Base-by-base conservation (phyloP, 2,329 filamentous ascomycete genomes). In the Moelleriella libera region DNA sequence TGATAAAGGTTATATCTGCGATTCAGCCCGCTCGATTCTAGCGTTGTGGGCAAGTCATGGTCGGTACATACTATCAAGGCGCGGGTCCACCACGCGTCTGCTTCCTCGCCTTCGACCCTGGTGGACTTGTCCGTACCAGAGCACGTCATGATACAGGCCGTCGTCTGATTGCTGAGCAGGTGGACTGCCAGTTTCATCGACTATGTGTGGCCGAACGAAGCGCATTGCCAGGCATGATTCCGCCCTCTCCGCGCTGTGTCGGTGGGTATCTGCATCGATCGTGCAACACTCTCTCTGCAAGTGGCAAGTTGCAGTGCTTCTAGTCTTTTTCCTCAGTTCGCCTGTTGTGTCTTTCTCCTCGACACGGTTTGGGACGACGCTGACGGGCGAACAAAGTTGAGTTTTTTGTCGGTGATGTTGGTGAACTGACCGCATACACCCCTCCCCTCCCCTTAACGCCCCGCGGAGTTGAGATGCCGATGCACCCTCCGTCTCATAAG, bases 401-500 rank as follows among this genome's bases (percentile, higher is more conserved):
- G 32, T 37, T 7, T 7, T 37, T 37, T 12, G 12, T 37, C 12
- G 32, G 8, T 37, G 32, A 12, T 8, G 32, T 37, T 8, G 32
- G 32, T 37, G 2, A 21, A 37, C 12, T 37, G 32, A 37, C 32
- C 32, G 12, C 32, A 12, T 37, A 37, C 32, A 7, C 32, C 32
- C 32, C 32, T 12, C 32, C 32, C 32, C 12, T 12, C 32, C 32
- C 12, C 32, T 12, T 12, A 9, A 8, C 32, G 32, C 32, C 32
- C 32, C 32, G 32, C 47, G 45, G 44, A 50, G 46, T 53, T 46
- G 43, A 45, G 41, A 49, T 48, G 43, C 47, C 50, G 53, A 54
- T 50, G 50, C 51, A 53, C 45, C 37, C 40, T 54, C 49, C 32
- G 48, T 50, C 53, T 50, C 54, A 50, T 48, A 46, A 47, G 45